Evolutionary conservation across 1,284 basidiomycete genomes (phyloP).

Genomic region (Filobasidium uniguttulatum): DNA sequence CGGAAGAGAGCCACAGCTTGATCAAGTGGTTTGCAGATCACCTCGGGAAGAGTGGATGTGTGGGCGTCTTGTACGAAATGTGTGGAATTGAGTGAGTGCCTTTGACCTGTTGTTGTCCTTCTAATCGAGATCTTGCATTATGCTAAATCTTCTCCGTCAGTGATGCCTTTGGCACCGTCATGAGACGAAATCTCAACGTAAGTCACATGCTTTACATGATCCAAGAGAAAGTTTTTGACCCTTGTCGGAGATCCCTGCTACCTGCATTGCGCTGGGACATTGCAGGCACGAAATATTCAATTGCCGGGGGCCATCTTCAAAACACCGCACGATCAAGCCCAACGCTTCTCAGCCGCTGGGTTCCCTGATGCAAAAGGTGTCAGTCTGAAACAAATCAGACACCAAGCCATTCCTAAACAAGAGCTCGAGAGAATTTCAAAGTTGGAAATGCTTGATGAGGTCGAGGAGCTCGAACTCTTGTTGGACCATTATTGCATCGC

Average conservation of each 20-base stretch:
- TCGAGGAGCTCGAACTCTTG: constrained; percentile 80
- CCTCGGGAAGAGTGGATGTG: constrained; percentile 11
- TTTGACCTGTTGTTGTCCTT: background rate
- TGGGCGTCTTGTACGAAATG: constrained; percentile 70
- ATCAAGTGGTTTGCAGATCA: constrained; percentile 51
- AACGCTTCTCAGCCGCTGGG: constrained; percentile 48
- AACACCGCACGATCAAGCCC: constrained; percentile 46
- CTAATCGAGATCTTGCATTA: background rate
- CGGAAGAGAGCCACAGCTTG: constrained; percentile 47
- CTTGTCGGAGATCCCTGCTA: too few species aligned
- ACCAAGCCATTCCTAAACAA: constrained; percentile 41
- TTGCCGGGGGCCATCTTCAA: constrained; percentile 59
- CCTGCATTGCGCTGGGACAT: too few species aligned
- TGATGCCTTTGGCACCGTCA: constrained; percentile 73
- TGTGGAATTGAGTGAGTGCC: constrained; percentile 49
- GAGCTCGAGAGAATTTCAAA: constrained; percentile 58
- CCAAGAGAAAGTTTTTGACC: too few species aligned
- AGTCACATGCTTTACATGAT: constrained; percentile 9
- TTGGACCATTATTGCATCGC: constrained; percentile 74
- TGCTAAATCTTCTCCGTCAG: constrained; percentile 11
- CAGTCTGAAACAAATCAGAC: constrained; percentile 55
- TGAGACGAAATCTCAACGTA: constrained; percentile 72
- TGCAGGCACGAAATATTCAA: constrained; percentile 56
- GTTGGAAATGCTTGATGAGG: constrained; percentile 75
- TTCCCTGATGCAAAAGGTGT: constrained; percentile 47